A percentile compares a stretch with the other conserved stretches of the same genome.
Evolutionary conservation across 176 grass and related monocot species (phyloP).

Genomic region (Carex kokanica): DNA sequence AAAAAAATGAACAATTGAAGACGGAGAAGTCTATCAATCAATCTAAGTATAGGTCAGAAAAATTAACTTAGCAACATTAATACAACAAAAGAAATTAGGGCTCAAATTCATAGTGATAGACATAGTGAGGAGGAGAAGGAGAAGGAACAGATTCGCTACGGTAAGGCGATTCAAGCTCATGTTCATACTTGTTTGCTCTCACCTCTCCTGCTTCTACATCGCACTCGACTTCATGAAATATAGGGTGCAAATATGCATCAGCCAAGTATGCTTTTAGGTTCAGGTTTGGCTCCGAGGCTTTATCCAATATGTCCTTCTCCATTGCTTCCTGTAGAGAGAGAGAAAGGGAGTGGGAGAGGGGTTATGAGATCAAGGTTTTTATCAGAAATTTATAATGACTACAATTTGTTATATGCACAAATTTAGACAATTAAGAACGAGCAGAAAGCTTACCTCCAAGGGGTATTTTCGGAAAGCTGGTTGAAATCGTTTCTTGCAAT

Average conservation of each 20-base stretch:
- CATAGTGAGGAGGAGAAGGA: constrained; percentile 39
- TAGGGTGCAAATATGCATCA: constrained; percentile 87
- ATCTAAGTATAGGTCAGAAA: background rate
- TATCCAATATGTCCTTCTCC: constrained; percentile 87
- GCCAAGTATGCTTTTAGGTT: constrained; percentile 74
- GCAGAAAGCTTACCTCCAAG: constrained; percentile 47
- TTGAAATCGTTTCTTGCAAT: constrained; percentile 92
- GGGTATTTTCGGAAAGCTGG: constrained; percentile 91
- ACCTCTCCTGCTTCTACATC: constrained; percentile 45
- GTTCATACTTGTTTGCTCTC: constrained; percentile 45
- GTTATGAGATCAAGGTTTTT: background rate
- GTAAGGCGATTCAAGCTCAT: background rate
- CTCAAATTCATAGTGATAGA: constrained; percentile 69
- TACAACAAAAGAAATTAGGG: constrained; percentile 20
- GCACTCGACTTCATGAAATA: constrained; percentile 58
- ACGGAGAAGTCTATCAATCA: constrained; percentile 13
- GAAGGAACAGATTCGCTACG: constrained; percentile 23
- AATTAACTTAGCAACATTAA: background rate
- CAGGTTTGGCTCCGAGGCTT: constrained; percentile 61
- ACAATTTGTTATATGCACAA: background rate
- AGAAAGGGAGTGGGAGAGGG: background rate
- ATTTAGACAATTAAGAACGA: background rate
- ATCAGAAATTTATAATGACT: background rate
- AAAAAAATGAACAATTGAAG: background rate
- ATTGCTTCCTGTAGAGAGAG: constrained; percentile 61